Base-by-base conservation (phyloP, 768 basidiomycete genomes). In the Solioccasus polychromus region DNA sequence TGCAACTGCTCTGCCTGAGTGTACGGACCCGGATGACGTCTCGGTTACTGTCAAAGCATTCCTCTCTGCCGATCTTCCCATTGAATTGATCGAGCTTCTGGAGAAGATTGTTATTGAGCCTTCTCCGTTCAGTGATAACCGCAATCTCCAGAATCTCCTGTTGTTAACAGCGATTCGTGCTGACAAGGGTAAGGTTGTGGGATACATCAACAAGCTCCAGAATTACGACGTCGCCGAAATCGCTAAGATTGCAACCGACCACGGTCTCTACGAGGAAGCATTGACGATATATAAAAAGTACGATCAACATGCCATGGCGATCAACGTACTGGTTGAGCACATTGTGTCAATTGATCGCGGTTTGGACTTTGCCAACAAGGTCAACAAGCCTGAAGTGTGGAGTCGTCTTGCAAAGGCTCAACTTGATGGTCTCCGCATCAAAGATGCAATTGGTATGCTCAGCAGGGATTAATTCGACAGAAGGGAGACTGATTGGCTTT, bases 41-140 rank as follows among this genome's bases (percentile, higher is more conserved):
- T 98, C 96, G 1, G 75, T 93, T 39, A 97, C 96, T 26, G 96
- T 99, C 79, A 96, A 96, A 71, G 92, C 96, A 1, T 98, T 99
- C 84, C 78, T 98, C 51, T 85, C 89, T 32, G 94, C 94, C 12
- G 95, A 98, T 63, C 85, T 99, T 12, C 96, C 96, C 3, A 86
- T 94, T 18, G 94, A 98, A 71, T 77, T 98, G 51, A 95, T 99
- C 53, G 96, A 98, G 65, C 76, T 99, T 30, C 72, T 99, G 49
- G 96, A 99, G 76, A 99, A 99, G 76, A 97, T 99, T 63, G 86
- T 99, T 63, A 82, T 99, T 44, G 94, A 98, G 65, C 86, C 88
- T 4, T 97, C 95, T 17, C 89, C 96, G 7, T 98, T 99, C 80
- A 91, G 85, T 62, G 96, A 99, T 69, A 98, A 99, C 73, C 83